phyloP scores from a whole-genome alignment of 169 alveolate species.

The Cryptosporidium sp. region DNA sequence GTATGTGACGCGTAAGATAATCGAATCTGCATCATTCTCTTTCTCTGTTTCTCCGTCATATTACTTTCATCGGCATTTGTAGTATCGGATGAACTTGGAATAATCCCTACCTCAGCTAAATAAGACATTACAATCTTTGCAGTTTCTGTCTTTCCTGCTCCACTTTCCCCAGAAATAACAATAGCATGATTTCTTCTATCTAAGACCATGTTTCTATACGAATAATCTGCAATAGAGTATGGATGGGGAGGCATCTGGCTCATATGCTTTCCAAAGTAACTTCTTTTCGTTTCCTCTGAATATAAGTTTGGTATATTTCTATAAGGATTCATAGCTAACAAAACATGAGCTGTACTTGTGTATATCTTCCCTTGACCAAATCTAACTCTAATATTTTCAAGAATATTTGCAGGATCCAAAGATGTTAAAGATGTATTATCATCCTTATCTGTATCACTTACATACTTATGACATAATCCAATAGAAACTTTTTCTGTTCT shows the following conservation, averaged over 20 bases:
- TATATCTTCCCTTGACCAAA: conserved; percentile 66
- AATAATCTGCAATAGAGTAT: conserved; percentile 78
- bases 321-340: conserved; percentile 78
- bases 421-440: conserved; percentile 81
- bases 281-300: conserved; percentile 55
- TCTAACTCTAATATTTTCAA: conserved; percentile 79
- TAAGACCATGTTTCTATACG: conserved; percentile 78
- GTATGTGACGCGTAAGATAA: conserved; percentile 79
- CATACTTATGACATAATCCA: conserved; percentile 12
- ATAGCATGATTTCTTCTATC: conserved; percentile 85
- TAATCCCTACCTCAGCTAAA: conserved; percentile 73
- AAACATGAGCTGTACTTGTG: conserved; percentile 74
- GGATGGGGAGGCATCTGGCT: conserved; percentile 79
- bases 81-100: conserved; percentile 19
- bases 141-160: conserved; percentile 95
- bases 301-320: conserved; percentile 58
- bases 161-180: conserved; percentile 92
- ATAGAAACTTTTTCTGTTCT: conserved; percentile 35
- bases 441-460: conserved; percentile 63
- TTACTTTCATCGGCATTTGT: not conserved
- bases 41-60: conserved; percentile 62
- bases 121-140: conserved; percentile 86
- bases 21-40: conserved; percentile 72
- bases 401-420: conserved; percentile 80
- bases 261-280: conserved; percentile 68